phyloP scores from a whole-genome alignment of 2,329 filamentous ascomycete genomes.

The Drechslerella coelobrocha region DNA sequence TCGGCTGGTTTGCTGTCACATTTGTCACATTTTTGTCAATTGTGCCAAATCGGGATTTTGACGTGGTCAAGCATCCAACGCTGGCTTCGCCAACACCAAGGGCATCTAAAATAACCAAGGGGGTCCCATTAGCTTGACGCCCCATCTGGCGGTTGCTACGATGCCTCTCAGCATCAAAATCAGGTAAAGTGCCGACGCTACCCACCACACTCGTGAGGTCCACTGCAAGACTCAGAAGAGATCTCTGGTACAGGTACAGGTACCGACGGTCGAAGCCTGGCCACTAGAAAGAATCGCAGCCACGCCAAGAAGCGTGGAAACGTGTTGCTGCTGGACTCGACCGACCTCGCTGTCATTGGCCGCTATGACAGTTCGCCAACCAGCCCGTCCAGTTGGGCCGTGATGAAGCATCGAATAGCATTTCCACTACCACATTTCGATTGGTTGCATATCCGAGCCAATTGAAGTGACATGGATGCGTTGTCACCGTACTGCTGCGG shows the following conservation, averaged over 20 bases:
- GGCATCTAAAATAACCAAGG: background rate
- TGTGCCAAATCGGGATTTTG: background rate
- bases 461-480: slow-evolving; percentile 48
- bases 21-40: background rate
- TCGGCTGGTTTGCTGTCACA: background rate
- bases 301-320: slow-evolving; percentile 47
- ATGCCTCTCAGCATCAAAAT: too few species aligned
- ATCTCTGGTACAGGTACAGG: background rate
- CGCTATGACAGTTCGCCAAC: background rate
- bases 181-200: too few species aligned
- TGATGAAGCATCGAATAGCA: background rate
- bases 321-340: slow-evolving; percentile 43
- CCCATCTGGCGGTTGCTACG: too few species aligned
- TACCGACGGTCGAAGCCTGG: too few species aligned
- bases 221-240: background rate
- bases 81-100: background rate
- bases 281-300: background rate
- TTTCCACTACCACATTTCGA: slow-evolving; percentile 13
- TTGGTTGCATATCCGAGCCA: slow-evolving; percentile 50
- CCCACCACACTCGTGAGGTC: background rate
- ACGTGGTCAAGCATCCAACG: slow-evolving; percentile 2
- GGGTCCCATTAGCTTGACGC: too few species aligned
- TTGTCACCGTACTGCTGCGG: slow-evolving; percentile 37
- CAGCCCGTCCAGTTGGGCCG: background rate
- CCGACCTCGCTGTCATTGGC: slow-evolving; percentile 33